Evolutionary conservation across 306 rosid genomes (phyloP).

Genomic region (Medicago ruthenica): DNA sequence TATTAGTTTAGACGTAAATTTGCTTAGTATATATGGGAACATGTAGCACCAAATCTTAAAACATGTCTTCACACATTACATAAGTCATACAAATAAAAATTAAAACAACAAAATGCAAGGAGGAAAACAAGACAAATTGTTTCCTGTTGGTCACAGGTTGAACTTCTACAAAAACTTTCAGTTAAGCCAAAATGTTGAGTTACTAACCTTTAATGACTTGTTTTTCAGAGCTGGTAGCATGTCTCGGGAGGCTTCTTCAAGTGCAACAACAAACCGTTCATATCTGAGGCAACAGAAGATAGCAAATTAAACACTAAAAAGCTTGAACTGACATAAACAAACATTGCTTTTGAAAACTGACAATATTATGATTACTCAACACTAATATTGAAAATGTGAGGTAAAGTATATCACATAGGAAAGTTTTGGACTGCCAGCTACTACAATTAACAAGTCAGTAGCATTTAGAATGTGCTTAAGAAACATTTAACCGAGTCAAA

Average conservation of each 20-base stretch:
- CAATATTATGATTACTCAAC: slow-evolving; percentile 13
- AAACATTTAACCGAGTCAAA: slow-evolving; percentile 14
- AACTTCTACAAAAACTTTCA: background rate
- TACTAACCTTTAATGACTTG: slow-evolving; percentile 86
- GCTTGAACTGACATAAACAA: background rate
- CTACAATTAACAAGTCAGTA: slow-evolving; percentile 6
- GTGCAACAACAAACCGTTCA: slow-evolving; percentile 80
- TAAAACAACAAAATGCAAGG: background rate
- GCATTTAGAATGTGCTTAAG: slow-evolving; percentile 23
- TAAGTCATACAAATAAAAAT: background rate
- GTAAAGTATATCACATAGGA: background rate
- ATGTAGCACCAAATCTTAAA: slow-evolving; percentile 22
- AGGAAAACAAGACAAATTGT: background rate
- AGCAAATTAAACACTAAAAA: slow-evolving; percentile 32
- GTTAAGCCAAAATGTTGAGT: background rate
- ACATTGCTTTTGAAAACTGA: background rate
- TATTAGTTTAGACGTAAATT: background rate
- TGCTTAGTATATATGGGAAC: background rate
- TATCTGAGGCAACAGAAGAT: slow-evolving; percentile 61
- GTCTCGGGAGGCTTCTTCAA: slow-evolving; percentile 98
- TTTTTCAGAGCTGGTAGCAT: slow-evolving; percentile 80
- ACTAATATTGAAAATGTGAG: background rate
- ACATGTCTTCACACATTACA: slow-evolving; percentile 8
- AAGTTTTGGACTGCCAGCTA: slow-evolving; percentile 16
- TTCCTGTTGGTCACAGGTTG: background rate